Conservation (phyloP, 345 rosid genomes). For the Salix dunnii region DNA sequence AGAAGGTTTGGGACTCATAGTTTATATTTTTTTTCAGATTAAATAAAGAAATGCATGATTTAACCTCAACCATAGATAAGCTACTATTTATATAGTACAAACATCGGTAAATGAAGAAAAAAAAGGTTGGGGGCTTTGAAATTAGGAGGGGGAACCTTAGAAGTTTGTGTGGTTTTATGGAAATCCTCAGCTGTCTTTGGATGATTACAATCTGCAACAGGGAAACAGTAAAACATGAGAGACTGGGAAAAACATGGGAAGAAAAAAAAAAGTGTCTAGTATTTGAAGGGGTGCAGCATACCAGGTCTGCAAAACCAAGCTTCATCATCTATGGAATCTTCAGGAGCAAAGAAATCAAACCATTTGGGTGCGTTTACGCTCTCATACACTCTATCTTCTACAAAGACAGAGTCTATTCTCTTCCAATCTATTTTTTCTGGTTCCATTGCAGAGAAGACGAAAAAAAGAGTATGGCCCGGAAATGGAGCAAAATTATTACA, state of each 20-base stretch:
- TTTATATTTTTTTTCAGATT: neutral
- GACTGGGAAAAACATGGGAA: neutral
- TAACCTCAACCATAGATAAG: neutral
- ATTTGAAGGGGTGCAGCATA: conserved; percentile 10
- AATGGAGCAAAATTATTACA: neutral
- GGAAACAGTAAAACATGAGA: neutral
- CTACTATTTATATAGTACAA: neutral
- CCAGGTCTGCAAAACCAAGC: conserved; percentile 93
- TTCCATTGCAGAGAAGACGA: conserved; percentile 43
- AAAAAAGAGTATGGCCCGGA: neutral
- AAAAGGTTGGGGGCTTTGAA: conserved; percentile 5
- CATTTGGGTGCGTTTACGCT: conserved; percentile 81
- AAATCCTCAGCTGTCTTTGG: conserved; percentile 79
- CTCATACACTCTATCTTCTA: conserved; percentile 68
- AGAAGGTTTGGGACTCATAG: neutral
- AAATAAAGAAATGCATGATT: conserved; percentile 1
- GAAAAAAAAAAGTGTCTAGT: neutral
- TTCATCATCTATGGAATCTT: conserved; percentile 38
- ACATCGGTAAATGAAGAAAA: neutral
- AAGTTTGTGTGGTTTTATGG: conserved; percentile 43
- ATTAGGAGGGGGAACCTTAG: conserved; percentile 34
- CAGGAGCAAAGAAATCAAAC: conserved; percentile 64
- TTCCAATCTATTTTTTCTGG: conserved; percentile 95
- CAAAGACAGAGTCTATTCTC: conserved; percentile 63
- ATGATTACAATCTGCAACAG: conserved; percentile 66